Percentiles rank a stretch among this genome's conserved stretches.
These are phyloP conservation scores for Colletotrichum navitas DNA, from an alignment of 2,329 filamentous ascomycete species.

Conservation along the genomic window DNA sequence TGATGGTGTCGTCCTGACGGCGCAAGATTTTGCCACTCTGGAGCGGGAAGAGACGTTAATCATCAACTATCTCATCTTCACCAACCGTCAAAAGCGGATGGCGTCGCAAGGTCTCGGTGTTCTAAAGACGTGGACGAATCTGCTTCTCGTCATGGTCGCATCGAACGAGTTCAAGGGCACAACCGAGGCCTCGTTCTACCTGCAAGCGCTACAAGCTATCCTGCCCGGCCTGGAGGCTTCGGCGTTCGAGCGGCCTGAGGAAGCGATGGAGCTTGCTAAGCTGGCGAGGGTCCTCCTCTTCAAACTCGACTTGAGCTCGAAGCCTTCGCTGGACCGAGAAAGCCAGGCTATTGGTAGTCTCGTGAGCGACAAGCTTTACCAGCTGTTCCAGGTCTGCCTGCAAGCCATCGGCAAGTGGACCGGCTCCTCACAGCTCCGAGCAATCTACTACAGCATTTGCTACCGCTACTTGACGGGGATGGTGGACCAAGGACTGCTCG, in stretches of 20 bases:
- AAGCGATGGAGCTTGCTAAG: slow-evolving; percentile 81
- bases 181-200: slow-evolving; percentile 80
- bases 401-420: slow-evolving; percentile 82
- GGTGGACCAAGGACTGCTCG: slow-evolving; percentile 63
- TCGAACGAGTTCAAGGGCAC: slow-evolving; percentile 82
- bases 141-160: slow-evolving; percentile 86
- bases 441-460: slow-evolving; percentile 92
- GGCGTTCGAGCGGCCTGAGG: slow-evolving; percentile 74
- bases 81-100: slow-evolving; percentile 74
- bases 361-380: slow-evolving; percentile 88
- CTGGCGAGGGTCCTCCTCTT: slow-evolving; percentile 81
- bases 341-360: slow-evolving; percentile 72
- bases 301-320: slow-evolving; percentile 71
- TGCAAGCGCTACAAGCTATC: slow-evolving; percentile 89
- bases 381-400: slow-evolving; percentile 90
- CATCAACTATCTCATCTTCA: slow-evolving; percentile 70
- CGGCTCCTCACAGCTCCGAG: slow-evolving; percentile 78
- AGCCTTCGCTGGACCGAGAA: slow-evolving; percentile 56
- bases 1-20: slow-evolving; percentile 61
- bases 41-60: slow-evolving; percentile 72
- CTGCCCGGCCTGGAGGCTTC: slow-evolving; percentile 88
- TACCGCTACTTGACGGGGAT: slow-evolving; percentile 86
- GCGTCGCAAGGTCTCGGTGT: slow-evolving; percentile 72
- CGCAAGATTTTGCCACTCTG: slow-evolving; percentile 63
- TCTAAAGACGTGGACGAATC: slow-evolving; percentile 85